Evolutionary conservation across 1,284 basidiomycete genomes (phyloP).

Genomic region (Bjerkandera adusta): DNA sequence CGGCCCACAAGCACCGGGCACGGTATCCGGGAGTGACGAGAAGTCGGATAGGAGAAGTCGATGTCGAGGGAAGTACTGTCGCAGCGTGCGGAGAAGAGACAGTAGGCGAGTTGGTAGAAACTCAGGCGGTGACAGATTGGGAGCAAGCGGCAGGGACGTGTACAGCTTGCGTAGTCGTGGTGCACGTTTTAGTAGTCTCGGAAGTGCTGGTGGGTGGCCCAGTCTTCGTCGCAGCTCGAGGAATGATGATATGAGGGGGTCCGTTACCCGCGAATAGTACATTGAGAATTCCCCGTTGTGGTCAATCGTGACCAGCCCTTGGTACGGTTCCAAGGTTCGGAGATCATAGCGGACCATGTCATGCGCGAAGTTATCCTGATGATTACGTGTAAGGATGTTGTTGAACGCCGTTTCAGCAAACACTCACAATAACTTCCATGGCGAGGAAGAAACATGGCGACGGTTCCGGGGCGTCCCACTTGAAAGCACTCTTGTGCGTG

Average conservation of each 20-base stretch:
- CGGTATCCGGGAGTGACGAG: conserved; percentile 81
- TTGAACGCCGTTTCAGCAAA: conserved; percentile 4
- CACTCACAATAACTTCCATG: conserved; percentile 89
- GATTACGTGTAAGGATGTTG: conserved; percentile 6
- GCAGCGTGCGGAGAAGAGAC: conserved; percentile 81
- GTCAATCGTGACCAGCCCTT: conserved; percentile 84
- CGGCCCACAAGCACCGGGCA: conserved; percentile 85
- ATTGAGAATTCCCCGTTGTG: conserved; percentile 83
- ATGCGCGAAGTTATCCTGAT: conserved; percentile 94
- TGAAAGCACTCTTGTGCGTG: conserved; percentile 83
- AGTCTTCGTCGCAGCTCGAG: conserved; percentile 61
- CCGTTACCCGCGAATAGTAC: conserved; percentile 82
- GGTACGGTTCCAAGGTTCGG: conserved; percentile 75
- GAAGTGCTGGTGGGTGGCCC: conserved; percentile 52
- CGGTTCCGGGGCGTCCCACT: conserved; percentile 75
- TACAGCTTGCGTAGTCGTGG: conserved; percentile 61
- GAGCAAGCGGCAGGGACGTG: conserved; percentile 77
- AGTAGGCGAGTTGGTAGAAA: conserved; percentile 95
- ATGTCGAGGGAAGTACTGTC: conserved; percentile 86
- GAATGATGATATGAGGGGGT: conserved; percentile 80
- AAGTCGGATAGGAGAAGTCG: conserved; percentile 94
- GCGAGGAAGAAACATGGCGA: conserved; percentile 93
- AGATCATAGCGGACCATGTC: conserved; percentile 92
- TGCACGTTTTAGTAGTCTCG: conserved; percentile 56
- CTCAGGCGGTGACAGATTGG: conserved; percentile 89